Evolutionary conservation across 2,329 filamentous ascomycete species (phyloP).

Genomic region (Nannizziopsis arthrosporioides): DNA sequence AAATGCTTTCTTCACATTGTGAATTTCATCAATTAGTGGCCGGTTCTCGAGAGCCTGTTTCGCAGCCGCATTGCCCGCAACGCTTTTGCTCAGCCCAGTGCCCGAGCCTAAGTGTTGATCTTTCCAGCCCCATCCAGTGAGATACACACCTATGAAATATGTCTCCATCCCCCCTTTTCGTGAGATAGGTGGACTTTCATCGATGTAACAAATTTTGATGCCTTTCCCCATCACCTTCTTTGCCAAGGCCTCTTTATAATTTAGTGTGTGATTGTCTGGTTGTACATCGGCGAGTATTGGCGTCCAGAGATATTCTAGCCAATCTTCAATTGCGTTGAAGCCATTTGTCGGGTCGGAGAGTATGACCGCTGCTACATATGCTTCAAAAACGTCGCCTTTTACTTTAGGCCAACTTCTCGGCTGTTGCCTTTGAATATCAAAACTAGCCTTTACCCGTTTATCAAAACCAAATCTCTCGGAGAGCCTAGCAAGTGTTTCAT

Average conservation of each 20-base stretch:
- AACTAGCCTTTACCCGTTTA: constrained; percentile 48
- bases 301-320: constrained; percentile 67
- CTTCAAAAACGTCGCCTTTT: constrained; percentile 78
- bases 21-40: constrained; percentile 30
- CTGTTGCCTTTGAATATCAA: constrained; percentile 31
- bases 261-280: constrained; percentile 21
- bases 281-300: constrained; percentile 42
- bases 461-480: constrained; percentile 60
- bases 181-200: constrained; percentile 28
- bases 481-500: constrained; percentile 61
- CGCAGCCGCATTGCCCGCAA: constrained; percentile 37
- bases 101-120: constrained; percentile 37
- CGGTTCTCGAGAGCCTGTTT: constrained; percentile 30
- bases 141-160: constrained; percentile 37
- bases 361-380: constrained; percentile 71
- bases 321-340: constrained; percentile 49
- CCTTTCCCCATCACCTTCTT: constrained; percentile 45
- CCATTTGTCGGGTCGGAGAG: constrained; percentile 55
- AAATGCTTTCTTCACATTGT: constrained; percentile 23
- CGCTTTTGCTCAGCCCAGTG: constrained; percentile 33
- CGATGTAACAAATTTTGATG: constrained; percentile 50
- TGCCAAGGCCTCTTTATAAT: constrained; percentile 44
- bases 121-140: constrained; percentile 39
- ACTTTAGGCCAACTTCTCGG: constrained; percentile 56
- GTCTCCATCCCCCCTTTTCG: constrained; percentile 29